These are phyloP conservation scores for Serendipita sp. DNA, from an alignment of 768 basidiomycete species.

Conservation along the genomic window DNA sequence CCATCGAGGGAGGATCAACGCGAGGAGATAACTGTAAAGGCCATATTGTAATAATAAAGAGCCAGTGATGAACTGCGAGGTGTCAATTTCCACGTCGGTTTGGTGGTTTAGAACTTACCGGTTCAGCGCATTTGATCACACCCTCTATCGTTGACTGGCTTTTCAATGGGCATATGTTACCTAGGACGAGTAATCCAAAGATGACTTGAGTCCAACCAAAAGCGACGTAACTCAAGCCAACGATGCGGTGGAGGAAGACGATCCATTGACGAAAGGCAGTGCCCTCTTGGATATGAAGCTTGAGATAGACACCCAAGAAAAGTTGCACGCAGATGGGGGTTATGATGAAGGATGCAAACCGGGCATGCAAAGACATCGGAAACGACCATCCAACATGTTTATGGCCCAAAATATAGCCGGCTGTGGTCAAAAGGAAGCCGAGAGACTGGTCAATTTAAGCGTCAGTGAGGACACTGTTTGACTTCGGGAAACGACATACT, in stretches of 20 bases:
- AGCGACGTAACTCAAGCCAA: background rate
- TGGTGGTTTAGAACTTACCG: background rate
- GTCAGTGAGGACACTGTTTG: background rate
- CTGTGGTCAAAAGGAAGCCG: conserved; percentile 52
- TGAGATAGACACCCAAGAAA: conserved; percentile 71
- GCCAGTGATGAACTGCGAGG: background rate
- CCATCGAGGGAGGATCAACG: background rate
- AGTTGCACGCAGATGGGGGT: conserved; percentile 53
- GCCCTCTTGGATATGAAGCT: conserved; percentile 75
- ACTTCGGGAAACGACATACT: conserved; percentile 24
- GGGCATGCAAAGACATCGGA: conserved; percentile 54
- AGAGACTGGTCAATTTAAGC: conserved; percentile 29
- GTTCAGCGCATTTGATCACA: background rate
- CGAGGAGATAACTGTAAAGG: background rate
- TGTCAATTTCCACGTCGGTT: background rate
- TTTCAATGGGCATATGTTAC: background rate
- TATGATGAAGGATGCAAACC: conserved; percentile 46
- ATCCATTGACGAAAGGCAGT: conserved; percentile 19
- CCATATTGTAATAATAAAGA: background rate
- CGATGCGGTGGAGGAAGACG: background rate
- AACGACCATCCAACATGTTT: conserved; percentile 73
- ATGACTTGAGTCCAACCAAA: conserved; percentile 5
- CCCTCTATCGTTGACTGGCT: background rate
- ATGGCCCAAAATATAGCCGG: conserved; percentile 72
- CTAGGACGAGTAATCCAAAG: conserved; percentile 1